Evolutionary conservation across 192 early-diverging fungal genomes (phyloP), one percentile per base, ranked within the genome.

Genomic region (Kickxella alabastrina): DNA sequence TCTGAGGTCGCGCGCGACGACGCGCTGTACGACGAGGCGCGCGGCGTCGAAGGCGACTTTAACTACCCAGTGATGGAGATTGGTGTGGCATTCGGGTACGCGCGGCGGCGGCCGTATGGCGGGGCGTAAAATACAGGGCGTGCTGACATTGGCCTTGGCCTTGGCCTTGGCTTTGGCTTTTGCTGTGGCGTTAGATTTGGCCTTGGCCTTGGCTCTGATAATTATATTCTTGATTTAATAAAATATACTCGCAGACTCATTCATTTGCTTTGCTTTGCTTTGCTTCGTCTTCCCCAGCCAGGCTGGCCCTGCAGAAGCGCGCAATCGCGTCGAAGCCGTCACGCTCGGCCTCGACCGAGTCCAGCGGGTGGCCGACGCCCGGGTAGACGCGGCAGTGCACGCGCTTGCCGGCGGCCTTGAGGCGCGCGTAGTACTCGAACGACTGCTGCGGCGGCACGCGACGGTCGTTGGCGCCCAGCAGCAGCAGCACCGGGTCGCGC

Each of bases 381-480:
- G 78, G 70, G 64, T 82, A 85, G 29, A 80, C 56, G 25, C 81
- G 78, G 56, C 80, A 80, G 28, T 71, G 62, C 25, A 57, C 74
- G 2, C 62, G 62, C 10, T 59, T 63, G 4, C 46, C 54, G 49
- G 63, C 69, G 19, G 62, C 69, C 57, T 57, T 68, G 40, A 82
- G 53, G 13, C 59, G 62, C 15, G 58, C 44, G 37, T 62, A 77
- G 50, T 62, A 79, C 9, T 59, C 49, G 34, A 68, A 46, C 1
- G 83, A 83, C 50, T 91, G 81, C 24, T 66, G 62, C 7, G 80
- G 82, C 24, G 89, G 89, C 22, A 91, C 87, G 13, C 89, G 82
- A 18, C 86, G 80, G 45, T 91, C 89, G 10, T 61, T 56, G 0
- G 75, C 58, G 6, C 90, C 90, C 15, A 92, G 54, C 23, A 86